Evolutionary conservation across 1,139 yeast genomes (phyloP).

Genomic region (Taiozyma sp.): DNA sequence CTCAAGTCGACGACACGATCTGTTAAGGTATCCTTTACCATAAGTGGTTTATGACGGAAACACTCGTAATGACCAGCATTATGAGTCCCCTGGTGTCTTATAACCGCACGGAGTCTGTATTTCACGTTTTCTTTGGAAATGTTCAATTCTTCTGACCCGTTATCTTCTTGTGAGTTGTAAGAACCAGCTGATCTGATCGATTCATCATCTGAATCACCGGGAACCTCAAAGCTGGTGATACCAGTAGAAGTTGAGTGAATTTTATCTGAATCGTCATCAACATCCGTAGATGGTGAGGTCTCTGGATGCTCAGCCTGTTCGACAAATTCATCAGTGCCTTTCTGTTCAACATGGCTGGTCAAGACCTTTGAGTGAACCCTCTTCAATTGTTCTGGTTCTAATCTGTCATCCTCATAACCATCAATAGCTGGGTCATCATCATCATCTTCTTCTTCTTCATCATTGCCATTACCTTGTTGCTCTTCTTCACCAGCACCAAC

Average conservation of each 20-base stretch:
- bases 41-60: slow-evolving; percentile 62
- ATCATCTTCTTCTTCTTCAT: slow-evolving; percentile 3
- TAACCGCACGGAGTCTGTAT: slow-evolving; percentile 64
- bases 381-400: slow-evolving; percentile 20
- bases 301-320: slow-evolving; percentile 25
- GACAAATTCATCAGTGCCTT: slow-evolving; percentile 14
- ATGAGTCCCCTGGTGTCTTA: slow-evolving; percentile 87
- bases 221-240: slow-evolving; percentile 13
- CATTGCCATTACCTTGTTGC: slow-evolving; percentile 9
- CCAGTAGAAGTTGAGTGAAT: slow-evolving; percentile 8
- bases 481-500: slow-evolving; percentile 16
- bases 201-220: slow-evolving; percentile 22
- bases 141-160: slow-evolving; percentile 16
- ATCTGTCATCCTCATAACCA: slow-evolving; percentile 20
- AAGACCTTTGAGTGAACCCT: slow-evolving; percentile 18
- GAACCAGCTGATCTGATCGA: slow-evolving; percentile 15
- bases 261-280: slow-evolving; percentile 20
- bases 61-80: slow-evolving; percentile 88
- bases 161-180: slow-evolving; percentile 6
- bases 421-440: slow-evolving; percentile 10
- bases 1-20: slow-evolving; percentile 42
- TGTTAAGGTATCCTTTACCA: slow-evolving; percentile 41
- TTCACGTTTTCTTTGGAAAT: slow-evolving; percentile 24
- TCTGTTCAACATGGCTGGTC: slow-evolving; percentile 28
- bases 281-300: slow-evolving; percentile 17